Evolutionary conservation across 805 yeast species (phyloP).

Genomic region (Teunomyces cretensis): DNA sequence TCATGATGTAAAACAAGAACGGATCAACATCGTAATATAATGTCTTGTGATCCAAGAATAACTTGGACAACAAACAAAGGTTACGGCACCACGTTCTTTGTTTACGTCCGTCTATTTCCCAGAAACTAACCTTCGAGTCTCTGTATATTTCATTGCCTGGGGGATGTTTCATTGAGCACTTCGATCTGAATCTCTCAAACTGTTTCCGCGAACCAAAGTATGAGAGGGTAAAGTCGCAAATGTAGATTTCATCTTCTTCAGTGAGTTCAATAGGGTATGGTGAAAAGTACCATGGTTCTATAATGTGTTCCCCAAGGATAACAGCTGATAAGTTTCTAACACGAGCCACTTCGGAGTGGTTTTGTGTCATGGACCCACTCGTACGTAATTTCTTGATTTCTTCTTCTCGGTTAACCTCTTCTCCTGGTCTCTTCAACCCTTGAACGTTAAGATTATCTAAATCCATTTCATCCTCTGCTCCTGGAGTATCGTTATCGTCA

Average conservation of each 20-base stretch:
- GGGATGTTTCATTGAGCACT: slow-evolving; percentile 89
- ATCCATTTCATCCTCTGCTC: slow-evolving; percentile 71
- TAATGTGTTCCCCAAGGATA: slow-evolving; percentile 84
- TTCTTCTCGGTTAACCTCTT: slow-evolving; percentile 80
- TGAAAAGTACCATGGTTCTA: slow-evolving; percentile 98
- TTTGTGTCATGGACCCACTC: slow-evolving; percentile 96
- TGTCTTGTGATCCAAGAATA: slow-evolving; percentile 94
- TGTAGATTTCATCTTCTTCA: slow-evolving; percentile 84
- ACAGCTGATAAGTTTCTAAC: slow-evolving; percentile 80
- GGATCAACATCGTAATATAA: slow-evolving; percentile 98
- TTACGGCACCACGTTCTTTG: slow-evolving; percentile 98
- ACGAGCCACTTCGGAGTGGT: slow-evolving; percentile 79
- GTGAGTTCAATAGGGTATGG: slow-evolving; percentile 96
- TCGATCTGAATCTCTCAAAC: slow-evolving; percentile 86
- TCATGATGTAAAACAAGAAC: slow-evolving; percentile 93
- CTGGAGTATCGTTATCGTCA: slow-evolving; percentile 28
- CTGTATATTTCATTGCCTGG: slow-evolving; percentile 98
- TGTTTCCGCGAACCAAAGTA: slow-evolving; percentile 89
- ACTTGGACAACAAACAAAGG: slow-evolving; percentile 82
- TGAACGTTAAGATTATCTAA: slow-evolving; percentile 83
- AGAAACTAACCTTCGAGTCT: slow-evolving; percentile 88
- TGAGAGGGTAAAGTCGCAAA: slow-evolving; percentile 87
- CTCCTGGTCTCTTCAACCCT: slow-evolving; percentile 65
- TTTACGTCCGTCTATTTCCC: slow-evolving; percentile 95
- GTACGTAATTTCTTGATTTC: slow-evolving; percentile 91